These are phyloP conservation scores for Penicillium lividum DNA, from an alignment of 495 filamentous ascomycete genomes.

Conservation along the genomic window DNA sequence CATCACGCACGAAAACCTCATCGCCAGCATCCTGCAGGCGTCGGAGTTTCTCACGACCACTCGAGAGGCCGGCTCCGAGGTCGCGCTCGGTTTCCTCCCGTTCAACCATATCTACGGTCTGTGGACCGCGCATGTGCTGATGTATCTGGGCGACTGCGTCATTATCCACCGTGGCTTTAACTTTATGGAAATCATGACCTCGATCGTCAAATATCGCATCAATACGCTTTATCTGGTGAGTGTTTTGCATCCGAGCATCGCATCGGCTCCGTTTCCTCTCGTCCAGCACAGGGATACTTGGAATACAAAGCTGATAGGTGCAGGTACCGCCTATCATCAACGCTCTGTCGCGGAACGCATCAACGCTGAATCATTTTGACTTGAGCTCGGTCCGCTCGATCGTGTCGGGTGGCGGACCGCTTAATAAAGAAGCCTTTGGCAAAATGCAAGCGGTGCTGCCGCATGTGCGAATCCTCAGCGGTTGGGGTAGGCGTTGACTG, in stretches of 20 bases:
- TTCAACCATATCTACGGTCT: conserved; percentile 86
- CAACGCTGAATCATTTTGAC: conserved; percentile 67
- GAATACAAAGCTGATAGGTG: not conserved
- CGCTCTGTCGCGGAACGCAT: conserved; percentile 67
- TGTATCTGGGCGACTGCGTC: too few relatives aligned
- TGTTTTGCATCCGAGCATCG: too few relatives aligned
- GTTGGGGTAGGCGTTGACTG: too few relatives aligned
- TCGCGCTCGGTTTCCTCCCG: conserved; percentile 71
- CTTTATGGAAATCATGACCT: too few relatives aligned
- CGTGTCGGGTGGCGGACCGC: conserved; percentile 85
- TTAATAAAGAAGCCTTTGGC: too few relatives aligned
- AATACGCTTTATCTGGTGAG: conserved; percentile 65
- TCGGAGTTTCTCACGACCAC: conserved; percentile 51
- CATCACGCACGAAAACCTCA: conserved; percentile 88
- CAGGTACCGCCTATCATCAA: conserved; percentile 88
- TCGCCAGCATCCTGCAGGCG: conserved; percentile 76
- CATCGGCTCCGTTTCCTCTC: too few relatives aligned
- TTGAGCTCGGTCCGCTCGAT: conserved; percentile 66
- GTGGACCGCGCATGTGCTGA: too few relatives aligned
- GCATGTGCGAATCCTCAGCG: conserved; percentile 60
- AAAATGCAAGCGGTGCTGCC: conserved; percentile 74
- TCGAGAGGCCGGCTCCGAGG: conserved; percentile 48
- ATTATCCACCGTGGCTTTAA: conserved; percentile 75
- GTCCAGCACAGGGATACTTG: too few relatives aligned
- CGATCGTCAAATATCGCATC: too few relatives aligned